Percentiles rank a stretch among this genome's conserved stretches.
phyloP scores from a whole-genome alignment of 345 rosid species.

The Physaria fendleri region DNA sequence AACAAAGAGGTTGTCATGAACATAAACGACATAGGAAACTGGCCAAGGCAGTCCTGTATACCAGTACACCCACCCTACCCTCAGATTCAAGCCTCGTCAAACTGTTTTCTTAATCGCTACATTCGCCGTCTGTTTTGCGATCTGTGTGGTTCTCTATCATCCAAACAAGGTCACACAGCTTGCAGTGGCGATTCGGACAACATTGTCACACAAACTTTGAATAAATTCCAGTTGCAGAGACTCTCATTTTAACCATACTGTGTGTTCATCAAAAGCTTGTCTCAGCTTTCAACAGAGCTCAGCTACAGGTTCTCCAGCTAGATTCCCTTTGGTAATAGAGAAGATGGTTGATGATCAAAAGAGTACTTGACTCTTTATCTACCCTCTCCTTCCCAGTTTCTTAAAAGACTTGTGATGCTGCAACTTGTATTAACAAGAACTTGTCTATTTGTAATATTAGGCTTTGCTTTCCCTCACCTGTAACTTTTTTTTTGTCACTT shows the following conservation, averaged over 20 bases:
- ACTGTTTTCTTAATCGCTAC: constrained; percentile 35
- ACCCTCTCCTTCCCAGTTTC: constrained; percentile 19
- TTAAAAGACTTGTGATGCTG: constrained; percentile 5
- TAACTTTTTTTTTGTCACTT: not conserved
- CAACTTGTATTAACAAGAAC: constrained; percentile 20
- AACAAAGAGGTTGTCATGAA: constrained; percentile 46
- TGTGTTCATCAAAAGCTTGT: constrained; percentile 2
- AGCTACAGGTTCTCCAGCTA: constrained; percentile 12
- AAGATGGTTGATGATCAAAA: constrained; percentile 6
- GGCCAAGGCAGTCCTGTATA: constrained; percentile 38
- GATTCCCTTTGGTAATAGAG: constrained; percentile 12
- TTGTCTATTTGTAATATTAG: constrained; percentile 7
- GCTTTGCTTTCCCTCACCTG: constrained; percentile 17
- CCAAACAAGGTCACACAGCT: constrained; percentile 62
- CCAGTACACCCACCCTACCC: constrained; percentile 27
- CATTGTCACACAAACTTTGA: constrained; percentile 34
- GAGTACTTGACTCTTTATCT: not conserved
- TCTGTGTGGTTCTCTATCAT: constrained; percentile 65
- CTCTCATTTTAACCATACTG: not conserved
- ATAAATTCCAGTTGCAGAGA: not conserved
- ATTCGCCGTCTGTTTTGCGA: constrained; percentile 56
- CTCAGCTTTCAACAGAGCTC: constrained; percentile 12
- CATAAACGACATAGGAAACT: constrained; percentile 33
- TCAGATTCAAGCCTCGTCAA: constrained; percentile 39
- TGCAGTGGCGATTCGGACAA: constrained; percentile 59